phyloP scores from a whole-genome alignment of 176 grass and related monocot genomes.

The Triticum aestivum region DNA sequence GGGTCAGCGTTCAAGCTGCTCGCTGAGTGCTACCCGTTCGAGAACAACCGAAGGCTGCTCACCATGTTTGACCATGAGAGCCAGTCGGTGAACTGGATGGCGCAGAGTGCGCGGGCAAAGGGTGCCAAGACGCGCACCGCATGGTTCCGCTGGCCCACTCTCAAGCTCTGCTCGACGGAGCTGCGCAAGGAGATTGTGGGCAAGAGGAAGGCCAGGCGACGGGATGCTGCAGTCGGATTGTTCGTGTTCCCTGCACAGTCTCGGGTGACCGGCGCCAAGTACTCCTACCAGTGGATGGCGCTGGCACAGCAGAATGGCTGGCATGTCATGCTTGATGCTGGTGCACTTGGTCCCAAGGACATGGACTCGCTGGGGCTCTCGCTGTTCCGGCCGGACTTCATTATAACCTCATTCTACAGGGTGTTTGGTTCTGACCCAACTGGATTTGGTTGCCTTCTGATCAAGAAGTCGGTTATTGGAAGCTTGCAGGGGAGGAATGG shows the following conservation, averaged over 20 bases:
- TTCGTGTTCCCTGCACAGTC: conserved; percentile 98
- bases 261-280: conserved; percentile 94
- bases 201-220: conserved; percentile 74
- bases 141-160: conserved; percentile 88
- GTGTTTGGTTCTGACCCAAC: conserved; percentile 94
- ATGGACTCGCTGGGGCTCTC: conserved; percentile 98
- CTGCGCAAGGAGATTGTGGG: conserved; percentile 84
- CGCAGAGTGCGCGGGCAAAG: conserved; percentile 76
- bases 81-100: conserved; percentile 98
- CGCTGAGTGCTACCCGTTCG: conserved; percentile 89
- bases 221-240: conserved; percentile 63
- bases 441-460: conserved; percentile 96
- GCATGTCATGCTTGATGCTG: conserved; percentile 98
- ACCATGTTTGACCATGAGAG: conserved; percentile 99
- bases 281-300: conserved; percentile 99
- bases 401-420: conserved; percentile 94
- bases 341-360: conserved; percentile 94
- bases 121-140: conserved; percentile 78
- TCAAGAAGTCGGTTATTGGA: conserved; percentile 96
- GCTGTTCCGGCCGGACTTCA: conserved; percentile 91
- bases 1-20: conserved; percentile 90
- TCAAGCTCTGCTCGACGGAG: conserved; percentile 82
- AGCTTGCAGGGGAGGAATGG: conserved; percentile 92
- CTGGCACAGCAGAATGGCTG: conserved; percentile 97
- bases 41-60: conserved; percentile 86